A percentile compares a stretch with the other conserved stretches of the same genome.
Evolutionary conservation across 257 asterid genomes (phyloP).

Genomic region (Capsicum pubescens): DNA sequence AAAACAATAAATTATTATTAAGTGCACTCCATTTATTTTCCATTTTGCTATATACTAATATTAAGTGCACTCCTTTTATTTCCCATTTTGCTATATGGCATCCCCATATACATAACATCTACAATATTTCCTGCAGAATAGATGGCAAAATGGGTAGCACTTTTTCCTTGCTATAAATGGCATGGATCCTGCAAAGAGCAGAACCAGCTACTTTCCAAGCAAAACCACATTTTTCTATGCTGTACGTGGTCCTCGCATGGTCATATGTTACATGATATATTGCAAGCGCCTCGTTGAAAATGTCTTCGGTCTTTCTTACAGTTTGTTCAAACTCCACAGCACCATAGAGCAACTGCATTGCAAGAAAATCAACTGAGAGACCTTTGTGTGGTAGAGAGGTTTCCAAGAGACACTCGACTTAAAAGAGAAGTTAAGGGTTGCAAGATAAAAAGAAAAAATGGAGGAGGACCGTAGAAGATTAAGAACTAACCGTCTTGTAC

Average conservation of each 20-base stretch:
- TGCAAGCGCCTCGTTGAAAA: slow-evolving; percentile 69
- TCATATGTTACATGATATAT: slow-evolving; percentile 60
- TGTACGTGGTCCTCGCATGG: slow-evolving; percentile 35
- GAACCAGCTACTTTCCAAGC: slow-evolving; percentile 82
- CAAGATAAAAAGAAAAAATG: no score
- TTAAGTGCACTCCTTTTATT: no score
- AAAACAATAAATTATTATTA: no score
- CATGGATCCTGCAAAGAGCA: slow-evolving; percentile 55
- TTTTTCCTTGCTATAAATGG: slow-evolving; percentile 46
- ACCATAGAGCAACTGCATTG: slow-evolving; percentile 63
- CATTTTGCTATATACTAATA: no score
- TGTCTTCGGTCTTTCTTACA: slow-evolving; percentile 36
- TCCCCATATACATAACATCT: not conserved
- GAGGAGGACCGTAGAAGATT: no score
- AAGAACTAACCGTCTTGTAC: slow-evolving; percentile 62
- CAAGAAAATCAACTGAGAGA: slow-evolving; percentile 1
- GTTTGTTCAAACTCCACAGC: slow-evolving; percentile 68
- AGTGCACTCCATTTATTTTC: no score
- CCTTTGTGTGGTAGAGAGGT: no score
- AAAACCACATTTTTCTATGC: slow-evolving; percentile 53
- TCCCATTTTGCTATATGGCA: no score
- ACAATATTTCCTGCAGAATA: slow-evolving; percentile 52
- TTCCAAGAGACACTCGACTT: no score
- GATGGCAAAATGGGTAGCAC: slow-evolving; percentile 54
- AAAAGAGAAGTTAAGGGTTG: no score